These are phyloP conservation scores for Drosera capensis DNA, from an alignment of 148 eudicot genomes.

Conservation along the genomic window DNA sequence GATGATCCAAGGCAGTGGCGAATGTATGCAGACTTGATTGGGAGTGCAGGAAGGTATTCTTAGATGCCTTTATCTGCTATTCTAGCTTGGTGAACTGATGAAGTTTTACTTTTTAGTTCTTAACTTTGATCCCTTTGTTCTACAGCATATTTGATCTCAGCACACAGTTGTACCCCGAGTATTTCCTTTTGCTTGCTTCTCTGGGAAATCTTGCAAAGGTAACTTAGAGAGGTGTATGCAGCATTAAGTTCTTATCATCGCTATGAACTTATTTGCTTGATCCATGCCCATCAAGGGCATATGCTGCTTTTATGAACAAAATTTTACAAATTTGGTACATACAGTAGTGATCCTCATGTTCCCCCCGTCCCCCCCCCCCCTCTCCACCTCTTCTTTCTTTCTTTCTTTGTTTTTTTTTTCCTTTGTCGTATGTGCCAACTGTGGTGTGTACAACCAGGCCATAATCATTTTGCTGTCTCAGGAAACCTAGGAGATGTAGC, in stretches of 20 bases:
- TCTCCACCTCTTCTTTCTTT: too few relatives aligned
- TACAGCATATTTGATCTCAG: conserved; percentile 91
- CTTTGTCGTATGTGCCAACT: too few relatives aligned
- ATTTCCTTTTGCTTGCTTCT: conserved; percentile 87
- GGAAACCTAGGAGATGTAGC: conserved; percentile 93
- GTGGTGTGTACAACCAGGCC: conserved; percentile 71
- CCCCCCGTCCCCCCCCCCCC: too few relatives aligned
- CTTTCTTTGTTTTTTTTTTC: too few relatives aligned
- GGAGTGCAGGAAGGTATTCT: conserved; percentile 91
- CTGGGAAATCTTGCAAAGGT: conserved; percentile 98
- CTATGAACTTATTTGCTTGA: not conserved
- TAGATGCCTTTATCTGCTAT: too few relatives aligned
- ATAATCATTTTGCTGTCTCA: conserved; percentile 75
- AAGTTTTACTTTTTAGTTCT: not conserved
- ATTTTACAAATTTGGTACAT: too few relatives aligned
- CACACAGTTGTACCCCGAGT: conserved; percentile 67
- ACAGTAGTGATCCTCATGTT: too few relatives aligned
- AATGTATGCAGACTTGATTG: conserved; percentile 97
- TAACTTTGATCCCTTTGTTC: not conserved
- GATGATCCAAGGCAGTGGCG: conserved; percentile 98
- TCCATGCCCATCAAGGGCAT: too few relatives aligned
- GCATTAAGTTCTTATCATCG: not conserved
- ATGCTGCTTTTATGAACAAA: too few relatives aligned
- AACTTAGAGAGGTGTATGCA: conserved; percentile 2
- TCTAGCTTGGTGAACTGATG: too few relatives aligned